Base-by-base conservation (phyloP, 2,329 filamentous ascomycete genomes). In the Microthyrium microscopicum region DNA sequence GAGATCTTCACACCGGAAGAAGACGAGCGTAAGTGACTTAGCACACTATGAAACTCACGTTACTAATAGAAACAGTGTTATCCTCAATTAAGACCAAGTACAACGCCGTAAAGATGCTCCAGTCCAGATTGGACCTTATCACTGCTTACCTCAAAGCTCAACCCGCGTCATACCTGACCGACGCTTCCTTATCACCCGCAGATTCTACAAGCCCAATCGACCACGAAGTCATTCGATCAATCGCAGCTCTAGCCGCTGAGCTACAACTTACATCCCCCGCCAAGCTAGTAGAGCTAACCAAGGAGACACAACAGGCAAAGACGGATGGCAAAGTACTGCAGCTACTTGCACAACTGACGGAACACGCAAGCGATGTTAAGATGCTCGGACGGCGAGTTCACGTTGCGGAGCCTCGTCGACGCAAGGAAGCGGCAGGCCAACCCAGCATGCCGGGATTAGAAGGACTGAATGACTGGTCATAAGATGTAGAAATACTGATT, bases 91-190 rank as follows among this genome's bases (percentile, higher is more conserved):
- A 77, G 19, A 79, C 84, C 39, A 93, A 92, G 47, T 70, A 78
- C 41, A 95, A 94, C 54, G 85, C 89, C 18, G 77, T 94, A 48
- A 87, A 84, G 57, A 94, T 93, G 74, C 71, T 98, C 19, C 76
- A 87, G 53, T 41, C 65, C 52, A 50, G 66, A 53, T 49, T 69
- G 41, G 46, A 62, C 44, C 58, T 73, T 49, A 50, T 73, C 47
- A 55, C 70, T 40, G 36, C 66, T 51, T 95, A 94, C 51, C 71
- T 98, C 29, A 63, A 76, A 41, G 68, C 67, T 11, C 66, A 89
- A 2, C 77, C 79, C 1, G 64, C 70, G 5, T 74, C 73, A 16
- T 73, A 74, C 46, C 58, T 74, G 22, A 66, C 63, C 5, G 63
- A 64, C 30, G 42, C 61, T 26, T 46, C 49, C 17, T 50, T 54